A percentile compares a stretch with the other conserved stretches of the same genome.
Evolutionary conservation across 345 rosid genomes (phyloP).

Genomic region (Eucalyptus curtisii): DNA sequence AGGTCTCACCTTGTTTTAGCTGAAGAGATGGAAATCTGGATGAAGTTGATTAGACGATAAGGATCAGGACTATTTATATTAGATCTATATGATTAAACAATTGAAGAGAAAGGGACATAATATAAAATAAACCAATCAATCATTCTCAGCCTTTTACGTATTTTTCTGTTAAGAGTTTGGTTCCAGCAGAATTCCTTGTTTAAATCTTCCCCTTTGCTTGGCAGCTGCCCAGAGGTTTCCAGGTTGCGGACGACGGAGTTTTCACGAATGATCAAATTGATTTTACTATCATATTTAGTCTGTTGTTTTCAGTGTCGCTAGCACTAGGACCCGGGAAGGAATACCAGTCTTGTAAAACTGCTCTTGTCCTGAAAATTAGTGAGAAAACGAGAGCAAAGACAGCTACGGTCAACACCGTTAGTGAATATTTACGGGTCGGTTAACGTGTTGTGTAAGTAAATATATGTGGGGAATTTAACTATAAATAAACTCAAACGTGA

Average conservation of each 20-base stretch:
- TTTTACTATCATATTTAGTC: neutral
- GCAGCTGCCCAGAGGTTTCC: conserved; percentile 5
- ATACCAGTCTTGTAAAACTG: neutral
- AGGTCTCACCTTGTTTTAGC: neutral
- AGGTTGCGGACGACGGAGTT: neutral
- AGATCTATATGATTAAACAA: neutral
- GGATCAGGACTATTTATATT: neutral
- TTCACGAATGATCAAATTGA: neutral
- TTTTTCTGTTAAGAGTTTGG: neutral
- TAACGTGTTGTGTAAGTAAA: neutral
- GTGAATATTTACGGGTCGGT: neutral
- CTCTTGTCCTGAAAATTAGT: neutral
- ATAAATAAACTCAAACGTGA: neutral
- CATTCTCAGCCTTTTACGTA: neutral
- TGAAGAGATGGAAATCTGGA: neutral
- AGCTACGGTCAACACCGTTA: neutral
- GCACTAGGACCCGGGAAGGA: neutral
- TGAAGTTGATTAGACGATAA: neutral
- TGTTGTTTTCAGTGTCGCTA: neutral
- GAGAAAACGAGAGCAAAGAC: neutral
- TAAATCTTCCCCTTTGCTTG: conserved; percentile 8
- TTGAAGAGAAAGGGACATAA: neutral
- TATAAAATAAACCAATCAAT: neutral
- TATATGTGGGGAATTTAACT: neutral
- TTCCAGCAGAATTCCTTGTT: neutral